Evolutionary conservation across 2,329 filamentous ascomycete genomes (phyloP).

Genomic region (Xylariaceae sp.): DNA sequence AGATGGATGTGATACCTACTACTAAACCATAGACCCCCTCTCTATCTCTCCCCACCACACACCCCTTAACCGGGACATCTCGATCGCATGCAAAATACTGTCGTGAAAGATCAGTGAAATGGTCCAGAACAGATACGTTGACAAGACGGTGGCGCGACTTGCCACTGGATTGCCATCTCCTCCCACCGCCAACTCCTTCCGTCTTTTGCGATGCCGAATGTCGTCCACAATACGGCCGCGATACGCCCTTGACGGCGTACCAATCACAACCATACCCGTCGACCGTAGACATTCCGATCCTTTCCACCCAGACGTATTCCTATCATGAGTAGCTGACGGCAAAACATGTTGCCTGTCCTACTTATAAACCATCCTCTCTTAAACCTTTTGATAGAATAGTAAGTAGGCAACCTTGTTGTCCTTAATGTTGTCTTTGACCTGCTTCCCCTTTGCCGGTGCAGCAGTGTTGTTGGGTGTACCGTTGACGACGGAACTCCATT

Average conservation of each 20-base stretch:
- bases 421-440: constrained; percentile 67
- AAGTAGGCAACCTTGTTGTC: constrained; percentile 98
- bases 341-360: neutral
- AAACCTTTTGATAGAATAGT: constrained; percentile 87
- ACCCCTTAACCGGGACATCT: too few species aligned
- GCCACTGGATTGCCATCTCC: constrained; percentile 10
- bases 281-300: constrained; percentile 14
- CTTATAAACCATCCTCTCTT: constrained; percentile 4
- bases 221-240: constrained; percentile 4
- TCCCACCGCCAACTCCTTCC: constrained; percentile 5
- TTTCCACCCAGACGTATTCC: constrained; percentile 5
- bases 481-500: constrained; percentile 73
- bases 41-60: too few species aligned
- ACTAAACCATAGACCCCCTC: too few species aligned
- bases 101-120: constrained; percentile 4
- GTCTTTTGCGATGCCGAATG: constrained; percentile 1
- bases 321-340: neutral
- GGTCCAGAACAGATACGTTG: constrained; percentile 5
- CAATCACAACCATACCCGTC: constrained; percentile 8
- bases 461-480: constrained; percentile 57
- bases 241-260: neutral
- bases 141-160: constrained; percentile 11
- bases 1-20: too few species aligned
- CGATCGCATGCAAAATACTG: constrained; percentile 12
- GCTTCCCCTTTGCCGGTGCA: constrained; percentile 58